Evolutionary conservation across 129 eudicot genomes (phyloP).

Genomic region (Helichrysum umbraculigerum): DNA sequence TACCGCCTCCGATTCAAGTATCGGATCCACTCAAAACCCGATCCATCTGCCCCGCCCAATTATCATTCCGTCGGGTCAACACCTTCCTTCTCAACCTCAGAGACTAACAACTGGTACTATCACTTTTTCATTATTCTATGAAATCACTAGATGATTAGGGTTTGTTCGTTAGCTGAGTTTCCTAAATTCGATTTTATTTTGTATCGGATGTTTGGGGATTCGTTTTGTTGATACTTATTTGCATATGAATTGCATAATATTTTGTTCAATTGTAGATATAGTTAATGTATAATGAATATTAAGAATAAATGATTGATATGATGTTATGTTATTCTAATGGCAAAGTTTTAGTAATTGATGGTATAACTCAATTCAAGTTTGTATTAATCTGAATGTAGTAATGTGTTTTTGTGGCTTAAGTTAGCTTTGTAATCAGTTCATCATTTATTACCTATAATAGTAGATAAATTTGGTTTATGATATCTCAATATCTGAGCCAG

Average conservation of each 20-base stretch:
- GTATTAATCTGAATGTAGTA: not conserved
- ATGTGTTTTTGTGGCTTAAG: not conserved
- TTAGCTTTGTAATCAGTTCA: not conserved
- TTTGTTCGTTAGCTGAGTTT: constrained; percentile 14
- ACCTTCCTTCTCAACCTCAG: constrained; percentile 14
- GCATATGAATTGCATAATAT: constrained; percentile 8
- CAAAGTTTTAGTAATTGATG: not conserved
- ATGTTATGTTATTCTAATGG: not conserved
- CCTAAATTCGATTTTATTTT: not conserved
- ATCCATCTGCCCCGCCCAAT: not conserved
- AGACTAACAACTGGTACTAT: constrained; percentile 18
- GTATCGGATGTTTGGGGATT: not conserved
- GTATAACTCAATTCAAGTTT: not conserved
- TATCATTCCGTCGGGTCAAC: not conserved
- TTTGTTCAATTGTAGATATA: not conserved
- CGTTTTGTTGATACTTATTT: not conserved
- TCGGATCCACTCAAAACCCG: constrained; percentile 34
- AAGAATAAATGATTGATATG: too few species aligned
- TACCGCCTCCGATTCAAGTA: constrained; percentile 35
- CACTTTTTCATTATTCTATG: not conserved
- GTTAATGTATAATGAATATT: not conserved
- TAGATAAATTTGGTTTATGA: not conserved
- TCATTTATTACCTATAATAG: not conserved
- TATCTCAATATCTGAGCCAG: not conserved
- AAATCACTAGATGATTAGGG: not conserved